Base-by-base conservation (phyloP, 257 asterid genomes). In the Petrea volubilis region DNA sequence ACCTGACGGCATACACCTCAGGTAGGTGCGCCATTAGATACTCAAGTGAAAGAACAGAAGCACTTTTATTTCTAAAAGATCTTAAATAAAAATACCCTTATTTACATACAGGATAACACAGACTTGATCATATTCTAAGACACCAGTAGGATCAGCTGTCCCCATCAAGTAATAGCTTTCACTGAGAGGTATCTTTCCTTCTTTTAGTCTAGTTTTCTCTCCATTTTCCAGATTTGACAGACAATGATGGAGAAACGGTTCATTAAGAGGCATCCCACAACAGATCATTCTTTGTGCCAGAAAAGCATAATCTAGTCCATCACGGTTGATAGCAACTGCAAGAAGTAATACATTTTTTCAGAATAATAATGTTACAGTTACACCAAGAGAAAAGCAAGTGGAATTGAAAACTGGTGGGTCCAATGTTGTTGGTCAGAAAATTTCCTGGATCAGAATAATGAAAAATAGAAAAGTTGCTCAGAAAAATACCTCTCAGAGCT, bases 91-190 rank as follows among this genome's bases (percentile, higher is more conserved):
- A n/a, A n/a, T n/a, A n/a, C n/a, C 14, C 9, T 36, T 34, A 33
- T 17, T 18, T n/a, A 85, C 98, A 7, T 88, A 90, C 98, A 85
- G 86, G 79, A 93, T 87, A 52, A 93, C 87, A 61, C 91, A 93
- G 44, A 93, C 97, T 90, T 93, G 80, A 75, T 88, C 73, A 34
- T 65, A 64, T 3, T 85, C 73, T 72, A 93, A 74, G 36, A 80
- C 52, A 47, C 88, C 89, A 1, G 95, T 88, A 9, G 98, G 98
- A 77, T 93, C 98, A 66, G 88, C 86, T 10, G 97, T 93, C 38
- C 98, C 98, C 86, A 93, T 93, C 74, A 93, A 74, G 79, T 93
- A 93, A 81, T 81, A 85, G 85, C 90, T 87, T 69, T 93, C 93
- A 14, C 72, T 70, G 63, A 93, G 75, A 33, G 97, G 92, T 64